These are phyloP conservation scores for Strigomonas galati DNA, from an alignment of 208 protist genomes.

Conservation along the genomic window DNA sequence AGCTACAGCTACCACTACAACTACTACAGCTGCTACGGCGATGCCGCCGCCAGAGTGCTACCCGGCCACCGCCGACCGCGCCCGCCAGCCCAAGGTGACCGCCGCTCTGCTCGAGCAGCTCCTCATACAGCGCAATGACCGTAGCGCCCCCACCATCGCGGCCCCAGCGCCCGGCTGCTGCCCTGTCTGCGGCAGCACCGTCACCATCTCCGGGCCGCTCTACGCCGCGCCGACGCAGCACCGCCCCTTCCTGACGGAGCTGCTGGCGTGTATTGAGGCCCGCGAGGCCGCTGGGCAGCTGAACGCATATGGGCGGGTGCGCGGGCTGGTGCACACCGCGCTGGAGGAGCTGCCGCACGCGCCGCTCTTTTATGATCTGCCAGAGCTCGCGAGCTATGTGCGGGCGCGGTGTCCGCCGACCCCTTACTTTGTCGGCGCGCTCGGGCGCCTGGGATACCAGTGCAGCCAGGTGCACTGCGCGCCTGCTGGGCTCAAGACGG, in stretches of 20 bases:
- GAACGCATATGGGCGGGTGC: constrained; percentile 66
- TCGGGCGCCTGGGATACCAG: constrained; percentile 79
- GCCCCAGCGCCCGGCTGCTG: constrained; percentile 25
- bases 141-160: not conserved
- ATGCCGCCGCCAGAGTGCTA: constrained; percentile 28
- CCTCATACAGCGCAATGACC: not conserved
- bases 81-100: constrained; percentile 44
- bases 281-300: constrained; percentile 54
- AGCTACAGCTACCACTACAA: not conserved
- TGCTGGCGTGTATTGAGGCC: constrained; percentile 67
- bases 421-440: constrained; percentile 63
- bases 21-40: no score
- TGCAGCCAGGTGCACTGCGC: constrained; percentile 92
- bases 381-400: constrained; percentile 71
- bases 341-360: constrained; percentile 86
- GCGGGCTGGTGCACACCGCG: constrained; percentile 75
- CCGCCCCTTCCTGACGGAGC: constrained; percentile 57
- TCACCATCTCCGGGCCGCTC: constrained; percentile 91
- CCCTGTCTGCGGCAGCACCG: constrained; percentile 70
- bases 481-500: constrained; percentile 88
- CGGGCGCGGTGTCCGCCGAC: constrained; percentile 75
- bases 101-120: constrained; percentile 30
- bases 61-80: constrained; percentile 35
- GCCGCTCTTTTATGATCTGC: constrained; percentile 84
- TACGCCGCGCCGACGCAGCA: constrained; percentile 92